These are phyloP conservation scores for Phytophthora foliorum DNA, from an alignment of 352 stramenopile genomes.

Conservation along the genomic window DNA sequence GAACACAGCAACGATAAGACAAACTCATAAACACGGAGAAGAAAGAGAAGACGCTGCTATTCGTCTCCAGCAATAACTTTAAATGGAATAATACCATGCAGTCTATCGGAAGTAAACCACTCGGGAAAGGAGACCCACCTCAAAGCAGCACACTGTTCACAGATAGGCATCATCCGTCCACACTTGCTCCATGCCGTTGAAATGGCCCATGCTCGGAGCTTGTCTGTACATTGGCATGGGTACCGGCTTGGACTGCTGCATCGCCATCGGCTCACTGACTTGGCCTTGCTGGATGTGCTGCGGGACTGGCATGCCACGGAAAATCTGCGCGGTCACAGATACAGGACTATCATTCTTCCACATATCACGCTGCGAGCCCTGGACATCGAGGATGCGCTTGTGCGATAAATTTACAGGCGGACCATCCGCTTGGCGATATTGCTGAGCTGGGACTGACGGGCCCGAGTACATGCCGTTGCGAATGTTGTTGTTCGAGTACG, in stretches of 20 bases:
- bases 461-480: conserved; percentile 40
- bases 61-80: conserved; percentile 44
- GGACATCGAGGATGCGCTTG: conserved; percentile 70
- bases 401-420: conserved; percentile 54
- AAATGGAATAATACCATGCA: conserved; percentile 37
- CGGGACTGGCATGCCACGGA: conserved; percentile 40
- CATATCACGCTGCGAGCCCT: conserved; percentile 58
- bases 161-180: conserved; percentile 54
- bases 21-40: conserved; percentile 1
- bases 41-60: conserved; percentile 39
- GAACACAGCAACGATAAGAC: background rate
- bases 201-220: conserved; percentile 51
- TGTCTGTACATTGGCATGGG: conserved; percentile 61
- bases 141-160: conserved; percentile 36
- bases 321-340: conserved; percentile 69
- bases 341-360: conserved; percentile 77
- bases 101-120: conserved; percentile 36
- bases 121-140: conserved; percentile 11
- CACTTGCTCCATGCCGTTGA: conserved; percentile 74
- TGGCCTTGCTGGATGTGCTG: conserved; percentile 45
- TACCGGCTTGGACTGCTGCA: conserved; percentile 54
- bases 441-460: conserved; percentile 20
- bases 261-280: conserved; percentile 37
- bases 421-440: conserved; percentile 47
- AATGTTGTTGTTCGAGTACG: conserved; percentile 34